These are phyloP conservation scores for Catharanthus roseus DNA, from an alignment of 257 asterid genomes.

Conservation along the genomic window DNA sequence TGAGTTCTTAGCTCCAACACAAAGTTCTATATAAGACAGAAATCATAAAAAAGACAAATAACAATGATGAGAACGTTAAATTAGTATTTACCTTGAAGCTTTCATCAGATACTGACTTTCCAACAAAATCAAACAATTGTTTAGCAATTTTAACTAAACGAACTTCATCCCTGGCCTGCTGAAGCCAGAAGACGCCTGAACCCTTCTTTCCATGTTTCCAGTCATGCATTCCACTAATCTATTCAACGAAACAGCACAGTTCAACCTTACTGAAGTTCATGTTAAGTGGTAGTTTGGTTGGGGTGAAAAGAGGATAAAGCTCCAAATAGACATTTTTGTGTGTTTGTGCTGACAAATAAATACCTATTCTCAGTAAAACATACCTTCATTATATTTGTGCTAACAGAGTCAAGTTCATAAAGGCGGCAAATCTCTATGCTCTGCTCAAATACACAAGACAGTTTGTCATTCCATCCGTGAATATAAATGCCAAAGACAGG, in stretches of 20 bases:
- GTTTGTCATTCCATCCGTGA: constrained; percentile 13
- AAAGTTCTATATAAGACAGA: not conserved
- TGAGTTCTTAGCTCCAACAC: not conserved
- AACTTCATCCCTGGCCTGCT: constrained; percentile 85
- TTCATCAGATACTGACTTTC: constrained; percentile 81
- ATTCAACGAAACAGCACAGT: constrained; percentile 20
- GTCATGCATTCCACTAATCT: constrained; percentile 85
- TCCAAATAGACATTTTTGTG: not conserved
- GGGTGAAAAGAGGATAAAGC: too few relatives aligned
- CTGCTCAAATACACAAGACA: constrained; percentile 38
- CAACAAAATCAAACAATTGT: constrained; percentile 78
- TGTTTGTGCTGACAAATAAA: not conserved
- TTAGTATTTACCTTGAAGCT: constrained; percentile 62
- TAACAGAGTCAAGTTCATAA: constrained; percentile 62
- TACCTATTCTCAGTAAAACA: constrained; percentile 17
- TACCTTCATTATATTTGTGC: constrained; percentile 82
- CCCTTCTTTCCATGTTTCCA: constrained; percentile 98
- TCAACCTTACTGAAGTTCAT: not conserved
- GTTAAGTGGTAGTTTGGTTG: too few relatives aligned
- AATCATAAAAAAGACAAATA: not conserved
- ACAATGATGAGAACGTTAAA: not conserved
- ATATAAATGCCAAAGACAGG: not conserved
- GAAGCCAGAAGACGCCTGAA: constrained; percentile 92
- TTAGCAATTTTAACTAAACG: constrained; percentile 80
- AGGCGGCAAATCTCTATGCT: constrained; percentile 91